Evolutionary conservation across 192 early-diverging fungal species (phyloP).

Genomic region (Backusella macrospora): DNA sequence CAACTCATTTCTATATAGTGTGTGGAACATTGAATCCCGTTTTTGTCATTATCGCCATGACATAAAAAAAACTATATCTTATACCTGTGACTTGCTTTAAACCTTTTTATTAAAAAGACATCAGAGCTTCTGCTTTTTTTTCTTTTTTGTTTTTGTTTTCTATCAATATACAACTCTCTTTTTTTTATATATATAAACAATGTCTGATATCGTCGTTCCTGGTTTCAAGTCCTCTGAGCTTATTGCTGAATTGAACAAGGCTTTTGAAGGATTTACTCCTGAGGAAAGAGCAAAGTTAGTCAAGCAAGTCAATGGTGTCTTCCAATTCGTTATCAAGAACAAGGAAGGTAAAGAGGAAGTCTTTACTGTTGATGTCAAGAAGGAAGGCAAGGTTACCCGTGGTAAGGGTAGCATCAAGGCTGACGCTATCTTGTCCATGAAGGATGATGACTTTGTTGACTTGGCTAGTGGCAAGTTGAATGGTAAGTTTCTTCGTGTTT

Average conservation of each 20-base stretch:
- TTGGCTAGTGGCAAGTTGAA: conserved; percentile 85
- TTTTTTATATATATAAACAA: conserved; percentile 6
- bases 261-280: conserved; percentile 60
- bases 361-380: conserved; percentile 89
- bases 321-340: conserved; percentile 88
- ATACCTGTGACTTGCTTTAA: neutral
- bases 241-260: conserved; percentile 69
- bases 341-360: conserved; percentile 60
- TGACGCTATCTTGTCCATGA: conserved; percentile 73
- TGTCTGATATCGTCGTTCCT: conserved; percentile 42
- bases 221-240: conserved; percentile 80
- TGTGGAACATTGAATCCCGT: neutral
- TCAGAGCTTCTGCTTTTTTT: neutral
- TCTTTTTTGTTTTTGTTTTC: neutral
- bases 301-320: conserved; percentile 82
- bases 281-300: conserved; percentile 62
- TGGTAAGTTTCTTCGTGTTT: conserved; percentile 49
- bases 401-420: conserved; percentile 63
- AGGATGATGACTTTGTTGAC: conserved; percentile 83
- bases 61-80: conserved; percentile 12
- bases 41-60: conserved; percentile 5
- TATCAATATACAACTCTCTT: neutral
- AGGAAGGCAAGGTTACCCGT: conserved; percentile 62
- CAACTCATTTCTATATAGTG: neutral
- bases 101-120: neutral